Percentiles rank a stretch among this genome's conserved stretches.
These are phyloP conservation scores for Quambalaria eucalypti DNA, from an alignment of 1,284 basidiomycete species.

Conservation along the genomic window DNA sequence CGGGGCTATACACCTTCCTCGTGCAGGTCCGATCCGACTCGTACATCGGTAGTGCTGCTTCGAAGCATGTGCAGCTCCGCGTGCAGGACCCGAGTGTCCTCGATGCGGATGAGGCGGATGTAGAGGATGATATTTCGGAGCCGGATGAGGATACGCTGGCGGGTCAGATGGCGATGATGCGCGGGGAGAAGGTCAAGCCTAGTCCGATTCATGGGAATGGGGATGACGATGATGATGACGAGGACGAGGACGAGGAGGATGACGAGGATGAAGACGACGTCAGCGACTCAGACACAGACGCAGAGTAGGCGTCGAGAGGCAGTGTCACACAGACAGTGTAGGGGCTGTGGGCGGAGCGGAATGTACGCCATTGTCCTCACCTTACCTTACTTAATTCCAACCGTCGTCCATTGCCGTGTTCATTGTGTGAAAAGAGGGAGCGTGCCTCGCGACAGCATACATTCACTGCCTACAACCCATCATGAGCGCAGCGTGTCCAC, in stretches of 20 bases:
- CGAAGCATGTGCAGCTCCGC: conserved; percentile 47
- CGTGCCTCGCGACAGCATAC: too few relatives aligned
- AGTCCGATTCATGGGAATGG: conserved; percentile 46
- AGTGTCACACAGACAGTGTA: too few relatives aligned
- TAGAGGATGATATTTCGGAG: conserved; percentile 45
- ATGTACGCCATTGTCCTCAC: too few relatives aligned
- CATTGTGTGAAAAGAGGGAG: too few relatives aligned
- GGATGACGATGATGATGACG: conserved; percentile 13
- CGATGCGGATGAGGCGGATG: conserved; percentile 11
- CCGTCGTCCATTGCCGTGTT: too few relatives aligned
- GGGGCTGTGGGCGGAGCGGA: too few relatives aligned
- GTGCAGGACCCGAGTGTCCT: conserved; percentile 62
- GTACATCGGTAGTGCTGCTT: conserved; percentile 67
- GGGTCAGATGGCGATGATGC: conserved; percentile 97
- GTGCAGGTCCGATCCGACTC: conserved; percentile 77
- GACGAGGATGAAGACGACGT: conserved; percentile 9
- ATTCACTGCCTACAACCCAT: too few relatives aligned
- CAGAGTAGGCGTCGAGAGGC: conserved; percentile 3
- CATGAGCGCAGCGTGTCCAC: too few relatives aligned
- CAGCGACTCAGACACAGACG: conserved; percentile 16
- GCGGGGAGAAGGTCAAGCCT: conserved; percentile 73
- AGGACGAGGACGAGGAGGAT: conserved; percentile 16
- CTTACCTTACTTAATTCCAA: too few relatives aligned
- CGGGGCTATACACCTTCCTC: conserved; percentile 82
- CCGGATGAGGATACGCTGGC: conserved; percentile 56